Evolutionary conservation across 805 yeast species (phyloP).

Genomic region (Tetrapisispora iriomotensis): DNA sequence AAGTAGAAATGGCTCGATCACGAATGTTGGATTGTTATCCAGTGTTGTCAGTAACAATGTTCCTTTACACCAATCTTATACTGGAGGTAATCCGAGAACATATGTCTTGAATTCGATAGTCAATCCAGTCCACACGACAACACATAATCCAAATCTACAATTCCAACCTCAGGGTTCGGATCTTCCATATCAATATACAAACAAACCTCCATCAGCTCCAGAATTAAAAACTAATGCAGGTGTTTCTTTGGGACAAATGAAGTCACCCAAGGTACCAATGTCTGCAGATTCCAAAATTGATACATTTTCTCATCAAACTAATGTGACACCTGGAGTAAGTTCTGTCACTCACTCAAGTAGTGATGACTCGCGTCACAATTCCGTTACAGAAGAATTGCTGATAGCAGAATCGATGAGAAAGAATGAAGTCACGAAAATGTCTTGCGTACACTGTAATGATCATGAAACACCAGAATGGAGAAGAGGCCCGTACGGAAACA

Average conservation of each 20-base stretch:
- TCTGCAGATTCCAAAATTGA: not conserved
- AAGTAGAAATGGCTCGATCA: not conserved
- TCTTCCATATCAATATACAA: no score
- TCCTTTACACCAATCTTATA: slow-evolving; percentile 1
- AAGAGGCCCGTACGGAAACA: slow-evolving; percentile 75
- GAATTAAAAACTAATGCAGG: no score
- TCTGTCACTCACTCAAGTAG: not conserved
- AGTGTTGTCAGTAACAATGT: not conserved
- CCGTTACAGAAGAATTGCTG: slow-evolving; percentile 9
- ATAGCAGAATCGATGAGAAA: slow-evolving; percentile 10
- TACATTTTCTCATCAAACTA: not conserved
- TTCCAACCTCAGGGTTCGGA: slow-evolving; percentile 1
- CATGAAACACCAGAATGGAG: slow-evolving; percentile 89
- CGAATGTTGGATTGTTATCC: not conserved
- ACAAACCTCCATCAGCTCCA: no score
- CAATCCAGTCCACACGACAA: not conserved
- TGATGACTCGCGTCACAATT: slow-evolving; percentile 1
- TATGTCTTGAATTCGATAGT: slow-evolving; percentile 1
- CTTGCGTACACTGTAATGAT: slow-evolving; percentile 64
- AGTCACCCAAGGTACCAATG: no score
- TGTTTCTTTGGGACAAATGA: no score
- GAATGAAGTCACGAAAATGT: slow-evolving; percentile 9
- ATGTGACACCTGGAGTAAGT: not conserved
- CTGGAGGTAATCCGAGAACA: not conserved
- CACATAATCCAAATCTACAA: not conserved